These are phyloP conservation scores for Daedaleopsis nitida DNA, from an alignment of 768 basidiomycete genomes.

Conservation along the genomic window DNA sequence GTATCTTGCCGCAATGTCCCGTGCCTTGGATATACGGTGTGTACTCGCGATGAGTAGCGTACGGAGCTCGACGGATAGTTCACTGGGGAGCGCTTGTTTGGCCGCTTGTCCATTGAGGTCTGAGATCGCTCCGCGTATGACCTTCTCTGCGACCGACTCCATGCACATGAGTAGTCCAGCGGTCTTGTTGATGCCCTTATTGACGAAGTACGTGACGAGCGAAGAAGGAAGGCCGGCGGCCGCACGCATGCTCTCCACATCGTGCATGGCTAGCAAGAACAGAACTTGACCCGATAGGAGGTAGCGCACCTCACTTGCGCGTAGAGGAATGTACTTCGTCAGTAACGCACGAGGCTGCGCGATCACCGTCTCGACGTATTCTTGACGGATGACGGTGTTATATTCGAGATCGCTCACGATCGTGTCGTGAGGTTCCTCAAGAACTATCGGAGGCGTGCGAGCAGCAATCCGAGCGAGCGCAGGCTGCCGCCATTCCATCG, in stretches of 20 bases:
- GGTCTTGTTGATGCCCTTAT: conserved; percentile 80
- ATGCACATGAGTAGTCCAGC: conserved; percentile 70
- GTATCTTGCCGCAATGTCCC: conserved; percentile 82
- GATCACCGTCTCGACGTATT: conserved; percentile 77
- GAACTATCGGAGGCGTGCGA: conserved; percentile 84
- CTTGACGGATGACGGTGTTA: conserved; percentile 85
- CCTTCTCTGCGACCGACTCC: conserved; percentile 86
- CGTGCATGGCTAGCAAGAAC: conserved; percentile 82
- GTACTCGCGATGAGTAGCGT: conserved; percentile 77
- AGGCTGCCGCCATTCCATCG: conserved; percentile 79
- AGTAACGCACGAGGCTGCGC: conserved; percentile 66
- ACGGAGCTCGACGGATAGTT: conserved; percentile 73
- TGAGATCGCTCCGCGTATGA: conserved; percentile 73
- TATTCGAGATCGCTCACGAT: conserved; percentile 90
- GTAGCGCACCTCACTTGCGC: conserved; percentile 67
- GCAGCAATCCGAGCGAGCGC: conserved; percentile 78
- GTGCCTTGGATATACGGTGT: conserved; percentile 78
- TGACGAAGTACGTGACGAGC: conserved; percentile 84
- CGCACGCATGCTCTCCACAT: conserved; percentile 86
- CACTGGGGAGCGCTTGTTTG: conserved; percentile 73
- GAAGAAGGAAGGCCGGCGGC: conserved; percentile 79
- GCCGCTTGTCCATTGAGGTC: conserved; percentile 76
- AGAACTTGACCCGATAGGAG: conserved; percentile 83
- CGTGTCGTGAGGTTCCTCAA: conserved; percentile 81
- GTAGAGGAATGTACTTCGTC: conserved; percentile 63